A percentile compares a stretch with the other conserved stretches of the same genome.
These are phyloP conservation scores for Nakazawaea holstii DNA, from an alignment of 805 yeast genomes.

Conservation along the genomic window DNA sequence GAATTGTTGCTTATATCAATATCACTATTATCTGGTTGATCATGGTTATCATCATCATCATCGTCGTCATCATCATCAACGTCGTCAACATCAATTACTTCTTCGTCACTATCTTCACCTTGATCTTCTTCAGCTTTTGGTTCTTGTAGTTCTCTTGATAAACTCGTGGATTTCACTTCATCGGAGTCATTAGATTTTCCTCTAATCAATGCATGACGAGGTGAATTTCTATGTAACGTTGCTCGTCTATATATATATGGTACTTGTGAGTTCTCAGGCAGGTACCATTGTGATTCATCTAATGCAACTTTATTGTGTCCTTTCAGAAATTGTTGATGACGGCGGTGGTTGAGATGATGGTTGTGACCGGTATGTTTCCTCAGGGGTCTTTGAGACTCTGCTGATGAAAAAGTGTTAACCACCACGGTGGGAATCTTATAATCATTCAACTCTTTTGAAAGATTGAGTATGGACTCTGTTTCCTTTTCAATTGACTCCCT, in stretches of 20 bases:
- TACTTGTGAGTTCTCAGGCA: background rate
- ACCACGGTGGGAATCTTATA: conserved; percentile 1
- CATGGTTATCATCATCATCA: too few relatives aligned
- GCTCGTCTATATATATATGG: too few relatives aligned
- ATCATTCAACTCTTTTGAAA: conserved; percentile 1
- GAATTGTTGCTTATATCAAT: conserved; percentile 6
- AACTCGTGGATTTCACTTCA: conserved; percentile 1
- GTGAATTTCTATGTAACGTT: too few relatives aligned
- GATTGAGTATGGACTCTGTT: background rate
- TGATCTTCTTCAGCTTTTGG: background rate
- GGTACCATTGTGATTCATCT: background rate
- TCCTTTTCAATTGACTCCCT: background rate
- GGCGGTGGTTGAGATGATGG: background rate
- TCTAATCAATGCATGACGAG: too few relatives aligned
- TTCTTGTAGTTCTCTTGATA: background rate
- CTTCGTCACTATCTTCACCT: background rate
- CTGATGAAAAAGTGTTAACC: conserved; percentile 2
- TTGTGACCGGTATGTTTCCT: background rate
- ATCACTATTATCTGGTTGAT: conserved; percentile 7
- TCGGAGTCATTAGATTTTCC: background rate
- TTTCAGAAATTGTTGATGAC: background rate
- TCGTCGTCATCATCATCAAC: conserved; percentile 5
- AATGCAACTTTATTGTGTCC: background rate
- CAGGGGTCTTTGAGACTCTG: background rate
- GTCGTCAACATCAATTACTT: background rate